Evolutionary conservation across 2,329 filamentous ascomycete species (phyloP).

Genomic region (Penicillium thymicola): DNA sequence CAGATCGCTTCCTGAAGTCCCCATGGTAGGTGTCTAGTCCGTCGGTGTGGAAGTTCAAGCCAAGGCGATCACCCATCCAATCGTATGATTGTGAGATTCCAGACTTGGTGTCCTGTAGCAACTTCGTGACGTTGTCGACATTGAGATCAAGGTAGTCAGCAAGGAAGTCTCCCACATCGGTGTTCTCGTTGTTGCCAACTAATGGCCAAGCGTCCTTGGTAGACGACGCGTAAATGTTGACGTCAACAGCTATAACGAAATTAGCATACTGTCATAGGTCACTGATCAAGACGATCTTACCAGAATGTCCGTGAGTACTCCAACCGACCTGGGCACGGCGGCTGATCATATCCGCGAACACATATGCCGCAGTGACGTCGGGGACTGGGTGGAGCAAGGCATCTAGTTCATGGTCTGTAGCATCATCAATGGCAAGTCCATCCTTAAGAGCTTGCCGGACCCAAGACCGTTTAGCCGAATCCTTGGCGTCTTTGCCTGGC

Average conservation of each 20-base stretch:
- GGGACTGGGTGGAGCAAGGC: slow-evolving; percentile 58
- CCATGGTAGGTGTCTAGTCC: slow-evolving; percentile 45
- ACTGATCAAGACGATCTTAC: slow-evolving; percentile 25
- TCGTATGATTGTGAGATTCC: slow-evolving; percentile 21
- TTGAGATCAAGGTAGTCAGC: slow-evolving; percentile 75
- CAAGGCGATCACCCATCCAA: slow-evolving; percentile 44
- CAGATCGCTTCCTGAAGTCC: slow-evolving; percentile 41
- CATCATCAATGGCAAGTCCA: slow-evolving; percentile 74
- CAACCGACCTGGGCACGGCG: slow-evolving; percentile 86
- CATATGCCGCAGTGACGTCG: slow-evolving; percentile 54
- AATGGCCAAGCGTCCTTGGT: slow-evolving; percentile 60
- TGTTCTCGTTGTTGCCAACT: slow-evolving; percentile 90
- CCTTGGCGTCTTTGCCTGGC: slow-evolving; percentile 33
- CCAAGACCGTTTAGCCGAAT: slow-evolving; percentile 57
- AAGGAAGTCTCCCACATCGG: slow-evolving; percentile 81
- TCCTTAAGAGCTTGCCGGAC: slow-evolving; percentile 63
- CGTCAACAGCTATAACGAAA: slow-evolving; percentile 67
- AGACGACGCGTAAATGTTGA: slow-evolving; percentile 90
- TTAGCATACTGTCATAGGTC: slow-evolving; percentile 9
- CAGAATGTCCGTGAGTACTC: slow-evolving; percentile 86
- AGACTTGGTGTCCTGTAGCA: slow-evolving; percentile 52
- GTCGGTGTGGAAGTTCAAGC: slow-evolving; percentile 37
- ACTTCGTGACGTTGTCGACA: slow-evolving; percentile 70
- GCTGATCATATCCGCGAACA: slow-evolving; percentile 82
- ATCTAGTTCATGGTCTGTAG: slow-evolving; percentile 67